These are phyloP conservation scores for Mycocentrospora acerina DNA, from an alignment of 2,329 filamentous ascomycete species.

Conservation along the genomic window DNA sequence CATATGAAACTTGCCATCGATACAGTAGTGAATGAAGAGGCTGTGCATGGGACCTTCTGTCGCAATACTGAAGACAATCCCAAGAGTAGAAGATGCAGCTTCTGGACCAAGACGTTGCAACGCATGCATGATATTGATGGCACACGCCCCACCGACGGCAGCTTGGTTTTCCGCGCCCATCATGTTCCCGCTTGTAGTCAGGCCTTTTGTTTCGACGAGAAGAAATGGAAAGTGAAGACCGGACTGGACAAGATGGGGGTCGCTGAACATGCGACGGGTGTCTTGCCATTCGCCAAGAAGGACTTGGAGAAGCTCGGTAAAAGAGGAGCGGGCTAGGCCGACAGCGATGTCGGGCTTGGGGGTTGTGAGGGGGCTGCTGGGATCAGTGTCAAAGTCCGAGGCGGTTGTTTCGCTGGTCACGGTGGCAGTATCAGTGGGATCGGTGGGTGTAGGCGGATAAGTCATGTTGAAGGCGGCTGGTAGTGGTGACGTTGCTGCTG, in stretches of 20 bases:
- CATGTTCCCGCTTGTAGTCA: constrained; percentile 8
- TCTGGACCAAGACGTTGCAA: constrained; percentile 1
- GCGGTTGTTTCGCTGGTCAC: neutral
- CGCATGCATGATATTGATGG: constrained; percentile 3
- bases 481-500: neutral
- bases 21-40: constrained; percentile 2
- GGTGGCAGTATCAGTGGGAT: constrained; percentile 2
- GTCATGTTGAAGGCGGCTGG: neutral
- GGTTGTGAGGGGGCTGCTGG: constrained; percentile 2
- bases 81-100: neutral
- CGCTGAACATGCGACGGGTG: neutral
- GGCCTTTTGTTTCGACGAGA: constrained; percentile 14
- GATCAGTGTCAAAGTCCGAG: neutral
- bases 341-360: constrained; percentile 3
- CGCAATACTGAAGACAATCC: constrained; percentile 4
- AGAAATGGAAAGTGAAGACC: constrained; percentile 16
- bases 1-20: constrained; percentile 3
- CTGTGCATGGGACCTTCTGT: constrained; percentile 3
- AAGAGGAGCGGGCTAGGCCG: constrained; percentile 2
- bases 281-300: constrained; percentile 3
- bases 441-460: neutral
- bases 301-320: constrained; percentile 1
- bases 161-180: constrained; percentile 15
- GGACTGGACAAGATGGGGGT: constrained; percentile 1
- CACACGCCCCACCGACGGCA: constrained; percentile 5